Percentiles rank a stretch among this genome's conserved stretches.
phyloP scores from a whole-genome alignment of 768 basidiomycete genomes.

The Gloeophyllum trabeum region DNA sequence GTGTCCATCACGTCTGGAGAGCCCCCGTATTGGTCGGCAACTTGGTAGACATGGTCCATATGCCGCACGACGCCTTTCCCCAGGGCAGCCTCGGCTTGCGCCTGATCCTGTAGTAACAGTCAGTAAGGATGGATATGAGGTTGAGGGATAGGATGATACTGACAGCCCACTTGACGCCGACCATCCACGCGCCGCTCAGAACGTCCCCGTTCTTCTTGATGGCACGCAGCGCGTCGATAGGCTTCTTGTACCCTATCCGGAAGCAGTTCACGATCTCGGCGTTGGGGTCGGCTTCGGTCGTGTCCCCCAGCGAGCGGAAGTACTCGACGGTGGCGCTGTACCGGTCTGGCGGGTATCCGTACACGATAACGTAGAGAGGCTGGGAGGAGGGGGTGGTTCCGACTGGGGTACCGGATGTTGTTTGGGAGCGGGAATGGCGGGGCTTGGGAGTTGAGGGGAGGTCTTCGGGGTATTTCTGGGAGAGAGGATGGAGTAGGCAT shows the following conservation, averaged over 20 bases:
- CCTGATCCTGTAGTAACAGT: slow-evolving; percentile 36
- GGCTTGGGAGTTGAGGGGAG: slow-evolving; percentile 28
- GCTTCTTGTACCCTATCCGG: slow-evolving; percentile 60
- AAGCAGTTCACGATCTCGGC: slow-evolving; percentile 73
- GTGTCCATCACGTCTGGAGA: too few relatives aligned
- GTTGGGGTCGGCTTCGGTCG: slow-evolving; percentile 58
- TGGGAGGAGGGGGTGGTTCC: slow-evolving; percentile 36
- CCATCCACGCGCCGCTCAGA: slow-evolving; percentile 65
- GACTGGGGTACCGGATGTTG: slow-evolving; percentile 63
- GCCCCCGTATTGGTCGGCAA: too few relatives aligned
- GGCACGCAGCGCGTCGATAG: slow-evolving; percentile 67
- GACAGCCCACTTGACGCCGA: slow-evolving; percentile 82
- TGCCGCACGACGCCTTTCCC: slow-evolving; percentile 26
- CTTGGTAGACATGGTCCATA: too few relatives aligned
- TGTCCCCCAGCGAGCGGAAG: slow-evolving; percentile 61
- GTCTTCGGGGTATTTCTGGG: neutral
- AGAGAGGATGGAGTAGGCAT: neutral
- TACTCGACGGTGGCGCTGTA: slow-evolving; percentile 63
- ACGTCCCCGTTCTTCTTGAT: slow-evolving; percentile 79
- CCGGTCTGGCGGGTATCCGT: slow-evolving; percentile 81
- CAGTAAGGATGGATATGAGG: neutral
- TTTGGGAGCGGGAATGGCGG: slow-evolving; percentile 67
- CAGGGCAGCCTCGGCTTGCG: slow-evolving; percentile 42
- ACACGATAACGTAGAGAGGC: slow-evolving; percentile 61
- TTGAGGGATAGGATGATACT: slow-evolving; percentile 20